Evolutionary conservation across 768 basidiomycete species (phyloP), one percentile per base, ranked within the genome.

Genomic region (Postia placenta): DNA sequence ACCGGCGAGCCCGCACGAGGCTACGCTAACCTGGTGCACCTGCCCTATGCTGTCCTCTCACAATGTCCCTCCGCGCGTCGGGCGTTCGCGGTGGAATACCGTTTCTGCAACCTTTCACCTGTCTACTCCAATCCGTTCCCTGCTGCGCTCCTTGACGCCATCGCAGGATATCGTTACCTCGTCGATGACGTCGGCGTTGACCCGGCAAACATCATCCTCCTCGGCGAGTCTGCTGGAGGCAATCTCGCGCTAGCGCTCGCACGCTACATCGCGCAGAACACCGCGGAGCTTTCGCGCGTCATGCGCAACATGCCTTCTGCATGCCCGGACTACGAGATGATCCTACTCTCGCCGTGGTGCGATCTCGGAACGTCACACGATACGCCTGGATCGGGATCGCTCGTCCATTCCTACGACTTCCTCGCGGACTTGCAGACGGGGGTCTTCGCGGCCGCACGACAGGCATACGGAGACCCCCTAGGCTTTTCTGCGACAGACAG

Each of bases 161-260:
- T 91, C 9, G 77, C 84, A 1, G 87, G 83, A 5, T 92, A 90
- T 63, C 66, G 74, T 40, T 83, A 90, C 62, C 80, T 90, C 19
- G 71, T 85, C 30, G 68, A 75, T 42, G 66, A 59, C 7, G 67
- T 83, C 23, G 77, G 79, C 0, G 81, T 87, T 60, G 53, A 69
- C 1, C 76, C 86, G 0, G 62, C 68, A 15, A 67, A 86, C 56
- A 82, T 92, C 58, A 71, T 87, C 47, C 43, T 90, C 19, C 71
- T 70, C 17, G 89, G 88, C 2, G 87, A 92, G 60, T 90, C 85
- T 1, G 86, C 88, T 0, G 88, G 89, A 2, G 89, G 74, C 4
- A 85, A 90, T 63, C 76, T 90, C 22, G 79, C 80, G 0, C 71
- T 80, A 27, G 80, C 81, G 0, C 70, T 87, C 37, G 74, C 70